Evolutionary conservation across 768 basidiomycete species (phyloP).

Genomic region (Boletus subcaerulescens): DNA sequence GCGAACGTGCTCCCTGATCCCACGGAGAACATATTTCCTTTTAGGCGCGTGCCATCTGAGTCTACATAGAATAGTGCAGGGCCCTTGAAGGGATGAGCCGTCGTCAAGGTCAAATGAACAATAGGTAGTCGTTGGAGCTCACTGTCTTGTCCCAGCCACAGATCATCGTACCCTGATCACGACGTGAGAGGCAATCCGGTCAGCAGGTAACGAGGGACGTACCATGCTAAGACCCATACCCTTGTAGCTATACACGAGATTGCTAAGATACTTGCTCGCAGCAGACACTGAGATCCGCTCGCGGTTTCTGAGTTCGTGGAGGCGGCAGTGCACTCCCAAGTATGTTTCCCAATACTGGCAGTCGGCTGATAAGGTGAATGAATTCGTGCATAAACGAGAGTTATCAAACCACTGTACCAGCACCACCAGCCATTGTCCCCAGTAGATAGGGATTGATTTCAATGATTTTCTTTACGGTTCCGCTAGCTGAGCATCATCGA

Average conservation of each 20-base stretch:
- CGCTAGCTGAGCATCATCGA: slow-evolving; percentile 59
- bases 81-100: slow-evolving; percentile 49
- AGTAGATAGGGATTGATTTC: slow-evolving; percentile 98
- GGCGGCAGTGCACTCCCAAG: slow-evolving; percentile 93
- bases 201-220: slow-evolving; percentile 24
- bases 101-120: slow-evolving; percentile 1
- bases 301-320: slow-evolving; percentile 93
- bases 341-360: slow-evolving; percentile 99
- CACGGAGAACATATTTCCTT: slow-evolving; percentile 97
- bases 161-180: slow-evolving; percentile 91
- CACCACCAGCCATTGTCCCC: slow-evolving; percentile 99
- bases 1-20: slow-evolving; percentile 98
- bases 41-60: slow-evolving; percentile 92
- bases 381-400: slow-evolving; percentile 1
- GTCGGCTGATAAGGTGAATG: slow-evolving; percentile 55
- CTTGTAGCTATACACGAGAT: slow-evolving; percentile 97
- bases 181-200: background rate
- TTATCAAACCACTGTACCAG: slow-evolving; percentile 54
- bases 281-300: slow-evolving; percentile 99
- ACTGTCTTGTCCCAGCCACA: slow-evolving; percentile 99
- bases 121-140: slow-evolving; percentile 25
- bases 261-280: slow-evolving; percentile 95
- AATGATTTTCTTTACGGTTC: slow-evolving; percentile 99
- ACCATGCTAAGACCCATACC: slow-evolving; percentile 99
- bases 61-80: slow-evolving; percentile 97